A percentile compares a stretch with the other conserved stretches of the same genome.
Evolutionary conservation across 169 alveolate genomes (phyloP).

Genomic region (Plasmodium inui): DNA sequence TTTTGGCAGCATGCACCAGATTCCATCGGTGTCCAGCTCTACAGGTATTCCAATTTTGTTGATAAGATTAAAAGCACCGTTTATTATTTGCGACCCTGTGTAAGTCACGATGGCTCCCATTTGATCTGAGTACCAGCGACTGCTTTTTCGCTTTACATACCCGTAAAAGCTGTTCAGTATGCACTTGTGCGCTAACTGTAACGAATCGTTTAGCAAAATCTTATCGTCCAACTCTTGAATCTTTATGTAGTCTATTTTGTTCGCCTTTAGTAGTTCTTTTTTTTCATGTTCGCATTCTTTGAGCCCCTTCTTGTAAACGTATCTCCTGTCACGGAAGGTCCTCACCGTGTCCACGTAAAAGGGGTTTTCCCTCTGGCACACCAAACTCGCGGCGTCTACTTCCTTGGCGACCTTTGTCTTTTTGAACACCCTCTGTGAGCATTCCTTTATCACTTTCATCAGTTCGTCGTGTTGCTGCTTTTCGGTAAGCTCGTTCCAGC

Average conservation of each 20-base stretch:
- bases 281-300: constrained; percentile 88
- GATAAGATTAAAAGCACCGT: constrained; percentile 87
- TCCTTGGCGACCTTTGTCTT: constrained; percentile 81
- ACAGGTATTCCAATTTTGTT: constrained; percentile 98
- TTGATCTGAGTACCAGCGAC: constrained; percentile 99
- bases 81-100: constrained; percentile 96
- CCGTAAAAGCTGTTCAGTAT: constrained; percentile 99
- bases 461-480: constrained; percentile 89
- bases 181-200: constrained; percentile 99
- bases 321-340: constrained; percentile 96
- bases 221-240: constrained; percentile 92
- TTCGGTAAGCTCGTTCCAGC: constrained; percentile 88
- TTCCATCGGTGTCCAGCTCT: constrained; percentile 99
- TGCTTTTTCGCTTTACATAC: constrained; percentile 98
- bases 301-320: constrained; percentile 92
- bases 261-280: constrained; percentile 87
- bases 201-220: constrained; percentile 94
- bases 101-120: constrained; percentile 99
- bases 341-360: constrained; percentile 97
- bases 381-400: constrained; percentile 88
- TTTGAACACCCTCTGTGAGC: constrained; percentile 82
- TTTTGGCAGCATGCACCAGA: constrained; percentile 97
- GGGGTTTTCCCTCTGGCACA: constrained; percentile 98
- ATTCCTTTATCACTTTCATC: constrained; percentile 92
- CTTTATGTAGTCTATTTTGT: constrained; percentile 82